Conservation (phyloP, 306 rosid species). For the Luffa acutangula region DNA sequence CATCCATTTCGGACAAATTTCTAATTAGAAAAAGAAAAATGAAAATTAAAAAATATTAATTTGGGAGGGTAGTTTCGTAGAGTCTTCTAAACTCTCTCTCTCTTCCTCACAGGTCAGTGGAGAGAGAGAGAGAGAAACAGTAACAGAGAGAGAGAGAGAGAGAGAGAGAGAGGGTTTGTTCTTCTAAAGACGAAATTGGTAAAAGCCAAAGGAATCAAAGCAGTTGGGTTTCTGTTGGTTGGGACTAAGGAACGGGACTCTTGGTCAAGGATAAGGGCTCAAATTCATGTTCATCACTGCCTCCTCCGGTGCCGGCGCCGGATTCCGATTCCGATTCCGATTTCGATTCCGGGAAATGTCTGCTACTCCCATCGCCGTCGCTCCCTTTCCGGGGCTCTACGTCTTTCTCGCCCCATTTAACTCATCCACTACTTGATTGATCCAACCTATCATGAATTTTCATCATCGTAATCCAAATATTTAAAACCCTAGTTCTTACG, state of each 20-base stretch:
- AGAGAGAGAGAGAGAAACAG: background rate
- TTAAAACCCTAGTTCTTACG: constrained; percentile 8
- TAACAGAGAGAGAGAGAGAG: background rate
- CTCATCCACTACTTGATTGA: constrained; percentile 44
- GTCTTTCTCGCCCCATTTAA: constrained; percentile 38
- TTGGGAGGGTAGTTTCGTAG: background rate
- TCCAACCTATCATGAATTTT: constrained; percentile 8
- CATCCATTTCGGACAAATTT: background rate
- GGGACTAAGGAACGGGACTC: background rate
- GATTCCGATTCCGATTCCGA: constrained; percentile 14
- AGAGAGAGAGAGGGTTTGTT: background rate
- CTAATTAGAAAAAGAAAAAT: background rate
- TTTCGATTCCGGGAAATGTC: constrained; percentile 26
- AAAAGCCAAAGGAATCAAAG: background rate
- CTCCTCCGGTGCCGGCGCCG: constrained; percentile 33
- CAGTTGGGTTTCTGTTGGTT: constrained; percentile 15
- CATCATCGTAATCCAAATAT: background rate
- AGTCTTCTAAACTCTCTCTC: constrained; percentile 8
- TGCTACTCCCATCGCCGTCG: constrained; percentile 32
- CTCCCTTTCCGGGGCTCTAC: constrained; percentile 51
- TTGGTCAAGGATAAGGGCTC: background rate
- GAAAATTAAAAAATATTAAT: background rate
- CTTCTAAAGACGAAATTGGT: too few relatives aligned
- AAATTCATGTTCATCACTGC: constrained; percentile 39
- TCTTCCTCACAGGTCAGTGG: background rate